Evolutionary conservation across 2,329 filamentous ascomycete species (phyloP), one percentile per base, ranked within the genome.

Genomic region (Huntiella abstrusa): DNA sequence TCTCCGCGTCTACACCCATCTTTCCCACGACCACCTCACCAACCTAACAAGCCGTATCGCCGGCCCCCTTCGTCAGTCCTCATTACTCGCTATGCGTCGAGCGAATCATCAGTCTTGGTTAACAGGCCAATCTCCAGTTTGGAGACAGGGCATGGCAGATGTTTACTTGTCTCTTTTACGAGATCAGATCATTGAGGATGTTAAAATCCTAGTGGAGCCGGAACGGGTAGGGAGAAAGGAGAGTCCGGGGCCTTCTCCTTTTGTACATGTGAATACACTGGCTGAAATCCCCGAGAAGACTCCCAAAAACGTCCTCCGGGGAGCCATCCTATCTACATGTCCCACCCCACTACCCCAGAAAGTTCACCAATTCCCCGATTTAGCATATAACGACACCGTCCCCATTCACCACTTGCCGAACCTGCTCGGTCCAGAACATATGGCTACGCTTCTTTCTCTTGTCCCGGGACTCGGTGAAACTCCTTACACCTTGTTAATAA

Each of bases 131-230:
- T 38, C 22, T 2, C 57, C 59, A 6, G 57, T 62, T 17, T 74
- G 66, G 67, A 66, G 73, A 28, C 36, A 59, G 4, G 72, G 77
- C 52, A 80, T 80, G 73, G 62, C 67, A 33, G 57, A 61, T 0
- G 61, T 70, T 19, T 54, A 80, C 0, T 59, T 77, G 3, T 57
- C 63, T 4, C 58, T 69, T 49, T 61, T 77, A 59, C 67, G 71
- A 13, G 59, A 64, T 1, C 62, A 70, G 15, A 58, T 66, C 0
- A 56, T 81, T 8, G 46, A 66, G 4, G 58, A 64, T 50, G 52
- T 69, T 2, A 56, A 60, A 0, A 45, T 49, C 1, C 51, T 62
- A 8, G 58, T 58, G 8, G 13, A 16, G 7, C 47, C 47, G 8
- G 5, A 36, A 28, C 22, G 22, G 22, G 11, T 36, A 10, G n/a